These are phyloP conservation scores for Agrocybe pediades DNA, from an alignment of 768 basidiomycete species.

Conservation along the genomic window DNA sequence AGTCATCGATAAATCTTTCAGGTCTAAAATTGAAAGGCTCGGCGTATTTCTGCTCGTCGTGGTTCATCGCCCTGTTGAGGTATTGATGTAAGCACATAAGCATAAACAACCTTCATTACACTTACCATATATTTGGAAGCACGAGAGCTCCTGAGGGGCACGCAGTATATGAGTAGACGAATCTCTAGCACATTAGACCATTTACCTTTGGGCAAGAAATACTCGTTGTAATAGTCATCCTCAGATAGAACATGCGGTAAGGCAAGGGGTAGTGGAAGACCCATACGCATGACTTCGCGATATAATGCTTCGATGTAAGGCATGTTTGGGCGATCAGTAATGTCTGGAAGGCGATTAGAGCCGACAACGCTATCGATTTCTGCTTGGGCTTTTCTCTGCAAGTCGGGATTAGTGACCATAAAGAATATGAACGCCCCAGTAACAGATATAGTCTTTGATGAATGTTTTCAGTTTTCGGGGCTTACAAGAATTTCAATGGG, in stretches of 20 bases:
- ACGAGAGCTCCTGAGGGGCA: too few relatives aligned
- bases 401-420: conserved; percentile 29
- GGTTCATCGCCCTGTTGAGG: conserved; percentile 20
- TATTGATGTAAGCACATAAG: too few relatives aligned
- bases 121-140: too few relatives aligned
- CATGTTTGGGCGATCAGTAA: conserved; percentile 24
- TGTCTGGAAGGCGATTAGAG: conserved; percentile 26
- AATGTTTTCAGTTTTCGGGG: neutral
- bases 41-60: conserved; percentile 17
- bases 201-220: conserved; percentile 30
- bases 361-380: conserved; percentile 37
- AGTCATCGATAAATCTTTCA: conserved; percentile 16
- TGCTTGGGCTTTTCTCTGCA: conserved; percentile 32
- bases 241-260: conserved; percentile 3
- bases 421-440: conserved; percentile 26
- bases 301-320: conserved; percentile 28
- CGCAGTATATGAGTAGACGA: too few relatives aligned
- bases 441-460: conserved; percentile 10
- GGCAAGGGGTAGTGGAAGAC: conserved; percentile 18
- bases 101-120: too few relatives aligned
- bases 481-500: neutral
- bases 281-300: conserved; percentile 21
- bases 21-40: conserved; percentile 23
- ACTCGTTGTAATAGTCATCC: conserved; percentile 31
- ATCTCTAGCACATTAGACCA: too few relatives aligned